phyloP scores from a whole-genome alignment of 2,329 filamentous ascomycete genomes.

The Nemania sp. region DNA sequence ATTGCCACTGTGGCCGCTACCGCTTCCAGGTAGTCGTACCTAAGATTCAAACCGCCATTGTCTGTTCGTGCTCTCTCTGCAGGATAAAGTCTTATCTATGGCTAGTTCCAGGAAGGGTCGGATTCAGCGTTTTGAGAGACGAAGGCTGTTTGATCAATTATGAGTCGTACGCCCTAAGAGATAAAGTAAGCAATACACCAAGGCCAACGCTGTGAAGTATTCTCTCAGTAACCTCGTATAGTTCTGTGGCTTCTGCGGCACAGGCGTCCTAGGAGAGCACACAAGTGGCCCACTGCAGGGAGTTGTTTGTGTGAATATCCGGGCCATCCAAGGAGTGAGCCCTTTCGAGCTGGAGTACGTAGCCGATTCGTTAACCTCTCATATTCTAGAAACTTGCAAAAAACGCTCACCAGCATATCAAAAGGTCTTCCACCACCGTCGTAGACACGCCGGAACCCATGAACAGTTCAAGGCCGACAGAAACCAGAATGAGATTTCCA shows the following conservation, averaged over 20 bases:
- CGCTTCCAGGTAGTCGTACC: neutral
- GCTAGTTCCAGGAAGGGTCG: neutral
- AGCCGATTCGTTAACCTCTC: neutral
- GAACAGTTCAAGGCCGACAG: too few relatives aligned
- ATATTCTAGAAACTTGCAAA: too few relatives aligned
- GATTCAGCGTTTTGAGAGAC: neutral
- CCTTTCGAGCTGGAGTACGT: neutral
- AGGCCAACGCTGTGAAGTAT: too few relatives aligned
- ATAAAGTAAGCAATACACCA: neutral
- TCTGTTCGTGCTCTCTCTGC: neutral
- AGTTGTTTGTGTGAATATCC: neutral
- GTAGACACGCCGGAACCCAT: neutral
- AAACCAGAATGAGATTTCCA: neutral
- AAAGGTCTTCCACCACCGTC: neutral
- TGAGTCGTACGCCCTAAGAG: neutral
- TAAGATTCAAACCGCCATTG: neutral
- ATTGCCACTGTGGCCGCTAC: slow-evolving; percentile 1
- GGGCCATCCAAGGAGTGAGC: neutral
- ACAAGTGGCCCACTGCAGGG: neutral
- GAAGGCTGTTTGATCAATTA: neutral
- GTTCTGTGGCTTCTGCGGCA: slow-evolving; percentile 1
- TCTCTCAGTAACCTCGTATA: neutral
- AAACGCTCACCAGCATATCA: neutral
- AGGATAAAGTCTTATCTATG: neutral
- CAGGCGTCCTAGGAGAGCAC: neutral